Evolutionary conservation across 129 eudicot species (phyloP).

Genomic region (Arctium lappa): DNA sequence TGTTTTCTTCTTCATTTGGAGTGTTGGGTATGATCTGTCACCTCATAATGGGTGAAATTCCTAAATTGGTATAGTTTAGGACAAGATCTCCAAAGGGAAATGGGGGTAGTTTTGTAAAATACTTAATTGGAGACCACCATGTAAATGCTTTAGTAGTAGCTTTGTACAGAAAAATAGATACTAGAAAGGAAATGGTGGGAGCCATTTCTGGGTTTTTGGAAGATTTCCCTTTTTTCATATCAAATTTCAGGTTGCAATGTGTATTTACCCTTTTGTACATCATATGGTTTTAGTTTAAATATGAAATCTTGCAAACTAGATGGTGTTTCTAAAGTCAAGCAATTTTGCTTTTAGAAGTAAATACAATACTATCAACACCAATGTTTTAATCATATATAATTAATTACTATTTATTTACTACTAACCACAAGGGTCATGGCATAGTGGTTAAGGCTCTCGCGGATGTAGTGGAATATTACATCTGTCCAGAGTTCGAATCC

Average conservation of each 20-base stretch:
- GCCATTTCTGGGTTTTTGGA: constrained; percentile 31
- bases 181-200: constrained; percentile 26
- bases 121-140: constrained; percentile 4
- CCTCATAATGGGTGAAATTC: constrained; percentile 7
- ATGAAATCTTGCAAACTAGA: neutral
- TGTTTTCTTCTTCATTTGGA: constrained; percentile 31
- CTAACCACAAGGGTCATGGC: too few relatives aligned
- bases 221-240: constrained; percentile 26
- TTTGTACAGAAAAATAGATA: constrained; percentile 25
- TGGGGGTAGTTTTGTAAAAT: constrained; percentile 30
- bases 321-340: neutral
- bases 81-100: neutral
- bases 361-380: too few relatives aligned
- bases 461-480: too few relatives aligned
- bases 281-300: neutral
- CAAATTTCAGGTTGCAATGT: constrained; percentile 2
- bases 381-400: too few relatives aligned
- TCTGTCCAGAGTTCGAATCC: too few relatives aligned
- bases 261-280: neutral
- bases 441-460: too few relatives aligned
- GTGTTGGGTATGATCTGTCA: constrained; percentile 30
- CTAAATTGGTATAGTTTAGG: constrained; percentile 19
- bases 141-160: constrained; percentile 18
- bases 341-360: neutral
- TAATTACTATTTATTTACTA: too few relatives aligned